These are phyloP conservation scores for Ormosia semicastrata DNA, from an alignment of 306 rosid species.

Conservation along the genomic window DNA sequence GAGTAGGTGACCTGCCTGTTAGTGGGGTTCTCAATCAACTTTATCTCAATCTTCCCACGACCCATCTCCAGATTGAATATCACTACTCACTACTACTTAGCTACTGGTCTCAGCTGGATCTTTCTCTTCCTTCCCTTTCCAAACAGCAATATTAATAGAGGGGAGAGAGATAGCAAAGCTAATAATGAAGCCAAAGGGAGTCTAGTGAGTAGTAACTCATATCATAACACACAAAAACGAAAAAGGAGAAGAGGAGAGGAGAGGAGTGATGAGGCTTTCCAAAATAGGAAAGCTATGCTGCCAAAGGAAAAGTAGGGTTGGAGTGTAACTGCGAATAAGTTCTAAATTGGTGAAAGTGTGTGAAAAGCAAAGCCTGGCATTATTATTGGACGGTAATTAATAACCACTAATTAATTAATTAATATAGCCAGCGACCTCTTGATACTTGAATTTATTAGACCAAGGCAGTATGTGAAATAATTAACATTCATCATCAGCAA, in stretches of 20 bases:
- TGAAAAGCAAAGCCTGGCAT: conserved; percentile 3
- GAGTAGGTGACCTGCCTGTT: conserved; percentile 93
- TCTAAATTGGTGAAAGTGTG: conserved; percentile 28
- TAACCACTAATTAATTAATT: background rate
- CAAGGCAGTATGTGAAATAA: background rate
- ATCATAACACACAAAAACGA: conserved; percentile 10
- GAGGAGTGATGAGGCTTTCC: conserved; percentile 41
- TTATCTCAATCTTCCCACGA: conserved; percentile 83
- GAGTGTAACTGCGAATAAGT: conserved; percentile 55
- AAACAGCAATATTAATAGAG: conserved; percentile 18
- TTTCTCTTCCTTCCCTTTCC: background rate
- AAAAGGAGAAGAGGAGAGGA: background rate
- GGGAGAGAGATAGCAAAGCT: background rate
- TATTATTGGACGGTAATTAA: conserved; percentile 14
- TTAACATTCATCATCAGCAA: background rate
- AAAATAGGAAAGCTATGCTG: conserved; percentile 46
- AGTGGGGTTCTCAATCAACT: conserved; percentile 73
- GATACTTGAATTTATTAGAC: conserved; percentile 19
- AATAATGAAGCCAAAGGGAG: background rate
- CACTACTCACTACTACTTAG: background rate
- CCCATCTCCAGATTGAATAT: conserved; percentile 41
- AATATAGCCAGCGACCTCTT: conserved; percentile 18
- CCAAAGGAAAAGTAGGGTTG: conserved; percentile 49
- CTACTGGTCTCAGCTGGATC: background rate
- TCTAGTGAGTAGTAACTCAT: background rate